A percentile compares a stretch with the other conserved stretches of the same genome.
Evolutionary conservation across 139 green algal species (phyloP).

Genomic region (Chlamydomonas applanata): DNA sequence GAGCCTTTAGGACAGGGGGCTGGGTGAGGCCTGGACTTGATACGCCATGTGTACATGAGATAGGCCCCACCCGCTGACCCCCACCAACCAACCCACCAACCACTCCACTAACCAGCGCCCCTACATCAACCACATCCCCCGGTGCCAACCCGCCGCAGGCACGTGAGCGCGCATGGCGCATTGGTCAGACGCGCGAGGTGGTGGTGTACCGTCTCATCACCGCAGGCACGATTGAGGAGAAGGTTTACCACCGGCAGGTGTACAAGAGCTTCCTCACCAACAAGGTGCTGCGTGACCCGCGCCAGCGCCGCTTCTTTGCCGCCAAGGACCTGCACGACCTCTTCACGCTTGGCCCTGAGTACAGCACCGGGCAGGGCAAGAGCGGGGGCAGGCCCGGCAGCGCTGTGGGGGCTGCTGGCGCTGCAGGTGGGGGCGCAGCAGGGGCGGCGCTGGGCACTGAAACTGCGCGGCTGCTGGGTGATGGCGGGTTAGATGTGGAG

Average conservation of each 20-base stretch:
- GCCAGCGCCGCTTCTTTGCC: constrained; percentile 93
- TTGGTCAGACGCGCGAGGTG: constrained; percentile 90
- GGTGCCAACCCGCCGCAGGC: no score
- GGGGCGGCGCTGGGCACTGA: background rate
- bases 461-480: background rate
- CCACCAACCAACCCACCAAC: no score
- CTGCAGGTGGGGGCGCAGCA: background rate
- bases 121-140: no score
- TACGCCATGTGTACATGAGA: no score
- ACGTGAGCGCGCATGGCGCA: constrained; percentile 93
- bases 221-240: constrained; percentile 96
- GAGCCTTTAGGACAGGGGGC: no score
- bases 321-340: constrained; percentile 86
- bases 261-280: constrained; percentile 92
- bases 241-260: constrained; percentile 93
- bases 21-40: no score
- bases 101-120: no score
- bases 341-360: constrained; percentile 86
- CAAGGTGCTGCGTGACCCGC: constrained; percentile 88
- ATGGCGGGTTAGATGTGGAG: background rate
- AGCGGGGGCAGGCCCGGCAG: constrained; percentile 1
- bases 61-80: no score
- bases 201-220: constrained; percentile 94
- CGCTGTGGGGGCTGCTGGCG: background rate
- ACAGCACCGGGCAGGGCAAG: constrained; percentile 14